These are phyloP conservation scores for Calonectria crousiana DNA, from an alignment of 2,329 filamentous ascomycete species.

Conservation along the genomic window DNA sequence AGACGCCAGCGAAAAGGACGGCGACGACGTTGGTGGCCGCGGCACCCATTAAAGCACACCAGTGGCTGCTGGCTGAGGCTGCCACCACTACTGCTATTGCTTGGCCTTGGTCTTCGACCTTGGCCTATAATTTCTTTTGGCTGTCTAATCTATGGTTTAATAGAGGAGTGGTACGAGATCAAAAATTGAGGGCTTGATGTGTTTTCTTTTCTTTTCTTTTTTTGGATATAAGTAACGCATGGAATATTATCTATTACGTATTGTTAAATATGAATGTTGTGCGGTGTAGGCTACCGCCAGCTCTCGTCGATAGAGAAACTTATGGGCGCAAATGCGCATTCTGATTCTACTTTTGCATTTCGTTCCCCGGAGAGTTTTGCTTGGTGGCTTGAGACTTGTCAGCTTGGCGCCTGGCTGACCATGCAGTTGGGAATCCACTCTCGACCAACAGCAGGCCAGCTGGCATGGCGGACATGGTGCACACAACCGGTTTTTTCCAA, in stretches of 20 bases:
- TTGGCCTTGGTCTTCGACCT: neutral
- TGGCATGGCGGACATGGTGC: neutral
- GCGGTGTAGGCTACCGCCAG: neutral
- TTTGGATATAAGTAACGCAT: constrained; percentile 16
- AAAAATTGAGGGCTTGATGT: constrained; percentile 4
- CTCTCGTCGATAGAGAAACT: neutral
- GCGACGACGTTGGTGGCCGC: constrained; percentile 40
- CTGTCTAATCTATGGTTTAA: constrained; percentile 6
- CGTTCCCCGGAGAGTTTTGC: neutral
- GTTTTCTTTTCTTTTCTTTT: neutral
- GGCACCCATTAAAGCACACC: constrained; percentile 34
- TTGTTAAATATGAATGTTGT: constrained; percentile 19
- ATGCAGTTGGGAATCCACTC: neutral
- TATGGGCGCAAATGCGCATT: neutral
- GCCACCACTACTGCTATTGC: neutral
- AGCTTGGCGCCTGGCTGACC: constrained; percentile 2
- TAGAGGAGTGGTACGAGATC: constrained; percentile 4
- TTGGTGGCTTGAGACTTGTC: neutral
- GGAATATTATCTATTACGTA: constrained; percentile 5
- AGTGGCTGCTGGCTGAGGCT: neutral
- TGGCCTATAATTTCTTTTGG: constrained; percentile 10
- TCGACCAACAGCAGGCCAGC: neutral
- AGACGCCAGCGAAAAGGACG: constrained; percentile 42
- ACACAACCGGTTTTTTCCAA: neutral
- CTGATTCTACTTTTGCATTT: neutral